Percentiles rank a stretch among this genome's conserved stretches.
Conservation (phyloP, 257 asterid species). For the Solanum commersonii region DNA sequence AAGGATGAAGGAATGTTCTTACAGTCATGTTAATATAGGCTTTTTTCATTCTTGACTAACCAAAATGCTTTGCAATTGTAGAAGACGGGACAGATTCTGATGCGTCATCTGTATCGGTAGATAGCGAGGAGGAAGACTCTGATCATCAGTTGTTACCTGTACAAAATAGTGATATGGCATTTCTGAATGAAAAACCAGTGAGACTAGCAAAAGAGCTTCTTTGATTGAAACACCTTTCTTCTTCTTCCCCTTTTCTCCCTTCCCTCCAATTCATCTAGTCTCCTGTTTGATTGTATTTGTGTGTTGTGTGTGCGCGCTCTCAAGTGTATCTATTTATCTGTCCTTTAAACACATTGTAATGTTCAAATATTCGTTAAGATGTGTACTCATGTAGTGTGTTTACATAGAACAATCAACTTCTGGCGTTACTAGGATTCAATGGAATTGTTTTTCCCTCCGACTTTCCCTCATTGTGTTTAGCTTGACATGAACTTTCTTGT, state of each 20-base stretch:
- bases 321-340: neutral
- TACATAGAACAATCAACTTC: neutral
- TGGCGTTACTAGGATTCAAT: neutral
- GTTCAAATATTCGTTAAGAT: neutral
- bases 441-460: neutral
- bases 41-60: neutral
- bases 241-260: neutral
- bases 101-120: conserved; percentile 35
- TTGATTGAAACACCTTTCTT: conserved; percentile 14
- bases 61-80: conserved; percentile 8
- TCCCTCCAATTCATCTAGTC: neutral
- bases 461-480: neutral
- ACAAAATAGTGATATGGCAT: conserved; percentile 56
- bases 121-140: conserved; percentile 45
- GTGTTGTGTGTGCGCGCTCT: neutral
- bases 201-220: conserved; percentile 60
- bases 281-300: neutral
- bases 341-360: neutral
- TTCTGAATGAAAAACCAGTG: conserved; percentile 70
- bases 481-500: neutral
- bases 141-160: conserved; percentile 62
- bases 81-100: conserved; percentile 44
- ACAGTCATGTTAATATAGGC: neutral
- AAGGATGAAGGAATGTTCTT: neutral
- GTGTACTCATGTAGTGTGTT: neutral